Base-by-base conservation (phyloP, 495 filamentous ascomycete genomes). In the Geoglossum glabrum region DNA sequence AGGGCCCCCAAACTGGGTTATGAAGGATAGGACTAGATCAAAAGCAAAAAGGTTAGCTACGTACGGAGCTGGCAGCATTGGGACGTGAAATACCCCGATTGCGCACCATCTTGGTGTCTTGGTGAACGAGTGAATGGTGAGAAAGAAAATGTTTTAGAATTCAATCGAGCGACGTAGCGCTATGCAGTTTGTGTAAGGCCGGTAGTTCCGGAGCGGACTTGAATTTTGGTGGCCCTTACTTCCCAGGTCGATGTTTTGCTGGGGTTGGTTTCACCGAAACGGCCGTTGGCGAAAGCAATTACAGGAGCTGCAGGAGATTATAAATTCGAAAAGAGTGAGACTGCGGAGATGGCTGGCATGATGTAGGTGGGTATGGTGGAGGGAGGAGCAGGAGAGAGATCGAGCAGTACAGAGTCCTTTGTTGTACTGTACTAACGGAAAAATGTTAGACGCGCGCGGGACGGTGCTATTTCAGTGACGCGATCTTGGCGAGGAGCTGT, bases 21-120 rank as follows among this genome's bases (percentile, higher is more conserved):
- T 79, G 71, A 79, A 81, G 64, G 78, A 81, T 45, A 75, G 66
- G 27, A 81, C 78, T 81, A 31, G 17, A 19, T n/a, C 17, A 13
- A 21, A 28, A 15, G 26, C 30, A n/a, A 11, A 17, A 10, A 7
- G 10, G 25, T 23, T 13, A 28, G 45, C 30, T 28, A 46, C 0
- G 21, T 13, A 31, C 46, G 3, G n/a, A 10, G 4, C 1, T 1
- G 21, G 15, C 6, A 56, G 9, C 3, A n/a, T 58, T 23, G 19
- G 17, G 15, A 10, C 25, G 56, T 7, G 8, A 59, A 54, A 31
- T 30, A 59, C 57, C 57, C 17, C 57, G 55, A 25, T 54, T 58
- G 21, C 57, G 57, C 58, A 15, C 51, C 57, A 59, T 59, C n/a
- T 23, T 58, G 56, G 30, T 13, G 17, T 40, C 2, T 15, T 27